Evolutionary conservation across 2,329 filamentous ascomycete genomes (phyloP).

Genomic region (Tolypocladium pustulatum): DNA sequence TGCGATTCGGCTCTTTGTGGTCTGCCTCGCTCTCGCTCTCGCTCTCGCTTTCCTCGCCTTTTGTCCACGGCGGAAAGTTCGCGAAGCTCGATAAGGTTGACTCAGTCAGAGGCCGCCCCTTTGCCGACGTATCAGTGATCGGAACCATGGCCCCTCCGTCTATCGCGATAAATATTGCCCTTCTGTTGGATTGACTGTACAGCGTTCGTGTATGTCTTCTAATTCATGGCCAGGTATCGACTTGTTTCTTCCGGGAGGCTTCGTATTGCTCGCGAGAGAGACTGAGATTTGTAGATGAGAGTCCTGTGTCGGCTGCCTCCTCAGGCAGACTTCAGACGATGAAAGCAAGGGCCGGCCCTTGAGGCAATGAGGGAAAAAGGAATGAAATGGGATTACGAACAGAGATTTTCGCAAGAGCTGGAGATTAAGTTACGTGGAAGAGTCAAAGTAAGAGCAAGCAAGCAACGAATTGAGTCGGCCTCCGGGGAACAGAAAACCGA

Average conservation of each 20-base stretch:
- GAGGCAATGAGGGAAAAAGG: neutral
- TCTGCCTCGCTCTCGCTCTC: conserved; percentile 3
- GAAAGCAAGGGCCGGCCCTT: neutral
- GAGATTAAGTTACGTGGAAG: neutral
- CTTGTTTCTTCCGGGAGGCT: neutral
- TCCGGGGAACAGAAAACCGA: neutral
- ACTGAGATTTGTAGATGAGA: no score
- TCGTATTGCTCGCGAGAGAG: neutral
- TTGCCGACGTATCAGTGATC: neutral
- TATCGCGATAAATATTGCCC: neutral
- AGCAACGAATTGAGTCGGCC: neutral
- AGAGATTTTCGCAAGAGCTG: neutral
- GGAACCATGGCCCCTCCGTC: conserved; percentile 1
- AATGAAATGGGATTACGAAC: neutral
- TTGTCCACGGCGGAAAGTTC: conserved; percentile 15
- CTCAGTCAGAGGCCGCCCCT: conserved; percentile 3
- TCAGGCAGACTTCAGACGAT: neutral
- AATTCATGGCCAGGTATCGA: conserved; percentile 2
- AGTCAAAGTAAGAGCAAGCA: neutral
- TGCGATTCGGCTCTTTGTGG: neutral
- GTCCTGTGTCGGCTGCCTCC: neutral
- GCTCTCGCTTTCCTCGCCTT: conserved; percentile 11
- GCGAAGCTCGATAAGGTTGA: neutral
- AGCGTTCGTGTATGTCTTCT: neutral
- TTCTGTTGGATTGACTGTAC: neutral